Evolutionary conservation across 257 asterid genomes (phyloP), one percentile per base, ranked within the genome.

Genomic region (Linaria vulgaris): DNA sequence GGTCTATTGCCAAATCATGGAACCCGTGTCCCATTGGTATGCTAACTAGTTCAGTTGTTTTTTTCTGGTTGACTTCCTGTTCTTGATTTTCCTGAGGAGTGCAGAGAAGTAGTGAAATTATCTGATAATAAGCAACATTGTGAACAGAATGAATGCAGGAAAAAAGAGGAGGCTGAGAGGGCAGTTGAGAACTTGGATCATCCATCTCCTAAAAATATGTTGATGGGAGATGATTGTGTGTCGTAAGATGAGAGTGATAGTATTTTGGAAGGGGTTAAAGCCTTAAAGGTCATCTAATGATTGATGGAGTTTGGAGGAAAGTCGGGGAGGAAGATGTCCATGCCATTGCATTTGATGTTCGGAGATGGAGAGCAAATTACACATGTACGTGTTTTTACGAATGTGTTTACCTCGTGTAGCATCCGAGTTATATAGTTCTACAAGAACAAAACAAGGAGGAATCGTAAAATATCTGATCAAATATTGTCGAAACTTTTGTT

Each of bases 11-110:
- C 0, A 76, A 86, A 69, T 72, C 85, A 22, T 88, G 98, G 96
- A 88, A 63, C 41, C 81, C 83, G 46, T 85, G 98, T 46, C 96
- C 98, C 24, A 80, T 86, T 19, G 98, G 98, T 44, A 80, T 80
- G 96, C 64, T 88, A 25, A 88, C 95, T n/a, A 78, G 76, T 45
- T 24, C 72, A 9, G 66, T 82, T 53, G 86, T n/a, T 95, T 56
- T 84, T 82, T 27, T 81, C 90, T 0, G 95, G 96, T 5, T 72
- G 65, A 31, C 73, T 80, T 54, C 87, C 95, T 0, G 49, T 71
- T 73, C 88, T 91, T 49, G 82, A 75, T 58, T 71, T 67, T 22
- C 63, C 46, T 66, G 75, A 39, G 19, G 73, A 69, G 2, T 43
- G 6, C 23, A 61, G 34, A 14, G 83, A 76, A 66, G 62, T 12